Conservation (phyloP, 306 rosid genomes). For the Quillaja saponaria region DNA sequence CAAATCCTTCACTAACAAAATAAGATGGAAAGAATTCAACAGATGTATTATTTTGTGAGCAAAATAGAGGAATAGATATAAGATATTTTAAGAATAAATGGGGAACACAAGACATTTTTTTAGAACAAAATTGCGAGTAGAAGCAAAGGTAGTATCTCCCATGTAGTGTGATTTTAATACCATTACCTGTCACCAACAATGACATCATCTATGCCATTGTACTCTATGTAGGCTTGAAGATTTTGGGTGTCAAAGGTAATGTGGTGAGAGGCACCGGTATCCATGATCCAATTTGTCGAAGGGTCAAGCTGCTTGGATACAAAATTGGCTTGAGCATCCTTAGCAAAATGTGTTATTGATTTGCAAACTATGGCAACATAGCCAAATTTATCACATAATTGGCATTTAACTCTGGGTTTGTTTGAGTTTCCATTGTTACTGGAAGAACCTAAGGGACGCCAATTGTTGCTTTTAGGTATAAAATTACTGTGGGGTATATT, state of each 20-base stretch:
- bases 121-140: background rate
- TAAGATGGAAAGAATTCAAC: background rate
- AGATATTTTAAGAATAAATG: background rate
- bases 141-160: background rate
- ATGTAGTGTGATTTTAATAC: background rate
- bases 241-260: background rate
- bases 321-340: background rate
- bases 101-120: background rate
- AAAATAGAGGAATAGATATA: background rate
- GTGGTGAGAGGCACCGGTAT: slow-evolving; percentile 1
- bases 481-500: background rate
- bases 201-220: background rate
- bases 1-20: slow-evolving; percentile 7
- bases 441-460: background rate
- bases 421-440: background rate
- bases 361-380: background rate
- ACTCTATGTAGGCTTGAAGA: background rate
- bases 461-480: background rate
- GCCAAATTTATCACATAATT: background rate
- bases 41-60: background rate
- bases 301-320: no score
- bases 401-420: background rate
- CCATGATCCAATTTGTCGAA: background rate
- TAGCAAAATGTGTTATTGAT: no score
- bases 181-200: background rate